Evolutionary conservation across 164 flowering plant genomes (phyloP), one percentile per base, ranked within the genome.

Genomic region (Kalanchoe fedtschenkoi): DNA sequence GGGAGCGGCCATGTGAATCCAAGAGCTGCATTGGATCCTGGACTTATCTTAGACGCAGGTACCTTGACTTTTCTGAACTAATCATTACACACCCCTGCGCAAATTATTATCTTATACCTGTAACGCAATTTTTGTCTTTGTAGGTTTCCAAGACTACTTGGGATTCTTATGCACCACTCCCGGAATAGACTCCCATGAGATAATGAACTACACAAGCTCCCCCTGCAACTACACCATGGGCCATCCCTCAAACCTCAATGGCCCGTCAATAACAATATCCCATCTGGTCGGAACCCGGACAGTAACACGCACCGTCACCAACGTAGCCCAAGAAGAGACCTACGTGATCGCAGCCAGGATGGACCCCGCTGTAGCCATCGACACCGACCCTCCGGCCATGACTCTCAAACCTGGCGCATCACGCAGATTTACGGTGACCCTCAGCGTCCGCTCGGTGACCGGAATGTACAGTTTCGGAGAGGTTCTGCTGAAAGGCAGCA

Each of bases 1-100:
- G 99, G 99, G 21, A 83, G 95, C 75, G 97, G 99, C 39, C 95
- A 89, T 77, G 96, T 95, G 29, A 79, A 80, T 70, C 97, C 99
- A 17, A 76, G 81, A 74, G 97, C 95, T 51, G 95, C 99, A 43
- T 70, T 95, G 43, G 91, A 95, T 72, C 99, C 97, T 16, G 97
- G 99, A 61, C 93, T 95, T 58, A 69, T 95, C 65, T 89, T 88
- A 46, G 93, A 95, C 75, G 85, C 95, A 75, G 99, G 99, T 86
- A 71, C 30, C n/a, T 60, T 63, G n/a, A n/a, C n/a, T n/a, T n/a
- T n/a, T n/a, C n/a, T n/a, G n/a, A n/a, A n/a, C n/a, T n/a, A n/a
- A n/a, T n/a, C n/a, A n/a, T n/a, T n/a, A n/a, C n/a, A n/a, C n/a
- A n/a, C n/a, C n/a, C n/a, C n/a, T n/a, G n/a, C n/a, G n/a, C n/a